Base-by-base conservation (phyloP, 306 rosid genomes). In the Oxytropis ochrocephala region DNA sequence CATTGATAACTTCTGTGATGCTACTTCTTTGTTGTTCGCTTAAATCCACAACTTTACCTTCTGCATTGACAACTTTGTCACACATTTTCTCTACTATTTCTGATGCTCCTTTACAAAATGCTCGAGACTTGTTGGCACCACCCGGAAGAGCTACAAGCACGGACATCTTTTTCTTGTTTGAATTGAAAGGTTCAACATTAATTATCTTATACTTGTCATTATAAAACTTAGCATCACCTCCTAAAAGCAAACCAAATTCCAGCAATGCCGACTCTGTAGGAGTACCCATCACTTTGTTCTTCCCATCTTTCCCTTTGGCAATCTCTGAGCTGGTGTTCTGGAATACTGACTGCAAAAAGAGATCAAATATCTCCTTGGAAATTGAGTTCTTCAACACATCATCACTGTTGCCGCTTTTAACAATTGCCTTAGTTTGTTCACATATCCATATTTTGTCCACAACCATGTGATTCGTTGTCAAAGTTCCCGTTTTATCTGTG, bases 401-500 rank as follows among this genome's bases (percentile, higher is more conserved):
- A 18, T 59, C 74, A 32, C 80, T 80, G 6, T 50, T 62, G 30
- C 46, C 14, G 3, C 33, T 57, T 47, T 60, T 71, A 11, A n/a
- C n/a, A n/a, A 83, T 67, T 8, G 41, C 58, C 78, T 76, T 79
- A 4, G 79, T 81, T 77, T 88, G 76, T 19, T 80, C 80, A 12
- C 92, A 78, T 7, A 91, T 75, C 97, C 99, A 91, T 55, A 87
- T 70, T 60, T 81, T 88, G 19, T 81, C 82, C 0, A 91, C 99
- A 18, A 84, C 91, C 97, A 91, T 94, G 59, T 94, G 96, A 77
- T 94, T 91, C 55, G 95, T 94, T 1, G 97, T 91, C 80, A 94
- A 80, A 11, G 99, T 94, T 13, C 97, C 97, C 0, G 95, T 90
- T 77, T 94, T 94, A 51, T 94, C 98, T 0, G 96, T 90, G 79